Evolutionary conservation across 441 rosid species (phyloP).

Genomic region (Pelargonium fulgidum): DNA sequence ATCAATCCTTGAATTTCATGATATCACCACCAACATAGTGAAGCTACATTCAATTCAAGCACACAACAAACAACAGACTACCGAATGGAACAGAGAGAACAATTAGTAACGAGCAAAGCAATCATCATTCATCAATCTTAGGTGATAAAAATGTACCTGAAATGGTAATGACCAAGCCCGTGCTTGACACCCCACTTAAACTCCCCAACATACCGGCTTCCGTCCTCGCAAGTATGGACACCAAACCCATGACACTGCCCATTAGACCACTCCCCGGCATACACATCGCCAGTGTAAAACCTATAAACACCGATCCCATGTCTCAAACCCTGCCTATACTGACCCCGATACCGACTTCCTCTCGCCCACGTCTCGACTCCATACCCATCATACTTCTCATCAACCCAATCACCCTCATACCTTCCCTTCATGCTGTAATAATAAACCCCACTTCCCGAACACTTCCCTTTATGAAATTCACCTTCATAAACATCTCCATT

Average conservation of each 20-base stretch:
- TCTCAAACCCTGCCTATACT: conserved; percentile 54
- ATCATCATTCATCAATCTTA: not conserved
- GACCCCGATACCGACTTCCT: conserved; percentile 62
- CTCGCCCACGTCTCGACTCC: conserved; percentile 71
- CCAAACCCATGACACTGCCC: conserved; percentile 65
- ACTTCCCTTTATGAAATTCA: conserved; percentile 50
- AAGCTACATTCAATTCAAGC: no score
- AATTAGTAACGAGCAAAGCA: not conserved
- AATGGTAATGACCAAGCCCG: conserved; percentile 54
- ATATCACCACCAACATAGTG: no score
- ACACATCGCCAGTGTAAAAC: conserved; percentile 50
- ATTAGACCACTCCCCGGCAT: conserved; percentile 62
- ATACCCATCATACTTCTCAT: conserved; percentile 57
- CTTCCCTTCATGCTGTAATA: conserved; percentile 45
- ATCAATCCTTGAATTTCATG: no score
- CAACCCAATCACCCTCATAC: conserved; percentile 64
- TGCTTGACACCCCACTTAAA: conserved; percentile 60
- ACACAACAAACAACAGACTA: not conserved
- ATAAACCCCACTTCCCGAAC: conserved; percentile 62
- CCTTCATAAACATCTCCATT: conserved; percentile 55
- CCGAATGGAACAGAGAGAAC: not conserved
- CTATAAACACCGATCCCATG: conserved; percentile 55
- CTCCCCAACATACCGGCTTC: conserved; percentile 52
- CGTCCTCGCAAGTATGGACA: conserved; percentile 47
- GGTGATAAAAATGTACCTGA: conserved; percentile 34